Evolutionary conservation across 169 alveolate species (phyloP), one percentile per base, ranked within the genome.

Genomic region (Cryptosporidium muris): DNA sequence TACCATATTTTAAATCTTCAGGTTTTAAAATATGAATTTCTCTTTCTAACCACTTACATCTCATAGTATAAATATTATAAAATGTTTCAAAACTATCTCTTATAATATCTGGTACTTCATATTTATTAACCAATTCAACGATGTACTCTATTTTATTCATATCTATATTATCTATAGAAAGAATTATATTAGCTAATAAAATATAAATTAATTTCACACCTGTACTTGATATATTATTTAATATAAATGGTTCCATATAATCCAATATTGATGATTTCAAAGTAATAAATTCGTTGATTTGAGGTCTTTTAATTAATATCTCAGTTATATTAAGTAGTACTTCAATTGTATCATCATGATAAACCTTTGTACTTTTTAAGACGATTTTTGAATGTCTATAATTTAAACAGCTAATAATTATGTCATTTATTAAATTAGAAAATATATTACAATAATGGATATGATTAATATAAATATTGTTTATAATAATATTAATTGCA

Each of bases 271-370:
- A 45, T 12, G 65, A 40, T 4, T 36, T 5, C 12, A 49, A 14
- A 25, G 7, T 1, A 51, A 67, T 37, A 2, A 51, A 45, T 6
- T 42, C n/a, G 34, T 54, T 12, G 37, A 4, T 51, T 1, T 14
- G 2, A 7, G 66, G 51, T n/a, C 34, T 67, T 0, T 51, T 53
- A 45, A 14, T 67, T 43, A 67, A 53, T 52, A 51, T 38, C 11
- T 52, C 37, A 5, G 54, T 43, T 37, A 67, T 11, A 12, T 52
- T 67, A 14, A 51, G 36, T 51, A 67, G 51, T 1, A 67, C n/a
- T 11, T 67, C 82, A 2, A 16, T 16, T 4, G 43, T 14, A n/a
- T 67, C 54, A 54, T 67, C 82, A 43, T 67, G 42, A 36, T 40
- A 67, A 40, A 67, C 5, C 63, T 67, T 63, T 5, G 54, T 34